Base-by-base conservation (phyloP, 495 filamentous ascomycete genomes). In the Penicillium cinerascens region DNA sequence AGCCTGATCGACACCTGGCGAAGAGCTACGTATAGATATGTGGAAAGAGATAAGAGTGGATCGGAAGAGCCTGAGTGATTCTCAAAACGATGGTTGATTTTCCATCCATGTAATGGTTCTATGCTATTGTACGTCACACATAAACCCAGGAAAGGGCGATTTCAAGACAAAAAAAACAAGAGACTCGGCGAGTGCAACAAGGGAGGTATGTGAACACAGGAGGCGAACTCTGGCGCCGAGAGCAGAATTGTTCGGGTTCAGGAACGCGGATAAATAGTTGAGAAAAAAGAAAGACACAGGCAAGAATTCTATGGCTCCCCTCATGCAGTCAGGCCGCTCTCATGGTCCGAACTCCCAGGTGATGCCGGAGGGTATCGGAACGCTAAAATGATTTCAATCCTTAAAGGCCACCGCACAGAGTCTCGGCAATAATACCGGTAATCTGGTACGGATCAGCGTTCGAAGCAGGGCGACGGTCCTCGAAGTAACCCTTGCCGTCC, bases 401-500 rank as follows among this genome's bases (percentile, higher is more conserved):
- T 68, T 76, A 76, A 16, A 69, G 54, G 51, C 72, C 74, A 72
- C 74, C 74, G 54, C 73, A 76, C 58, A 77, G 68, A 64, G 87
- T 89, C 80, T 91, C 87, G 71, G 92, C 88, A 65, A 95, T 87
- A 67, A 96, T 93, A 66, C 88, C 88, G 52, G 90, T 95, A 67
- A 96, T 91, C 77, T 91, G 92, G 78, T 98, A 98, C 21, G 93
- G 93, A 75, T 95, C 91, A 56, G 85, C 93, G 69, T 98, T 98
- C 66, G 87, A 92, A 40, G 93, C 93, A 40, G 93, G 93, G 61
- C 93, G 82, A 67, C 93, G 85, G 63, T 98, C 93, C 79, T 98
- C 93, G 58, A 98, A 97, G 83, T 98, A 98, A 60, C 93, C 93
- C 77, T 89, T 95, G 73, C 91, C 91, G 71, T 96, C 91, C 71